A percentile compares a stretch with the other conserved stretches of the same genome.
These are phyloP conservation scores for Euphorbia pulcherrima DNA, from an alignment of 345 rosid species.

Conservation along the genomic window DNA sequence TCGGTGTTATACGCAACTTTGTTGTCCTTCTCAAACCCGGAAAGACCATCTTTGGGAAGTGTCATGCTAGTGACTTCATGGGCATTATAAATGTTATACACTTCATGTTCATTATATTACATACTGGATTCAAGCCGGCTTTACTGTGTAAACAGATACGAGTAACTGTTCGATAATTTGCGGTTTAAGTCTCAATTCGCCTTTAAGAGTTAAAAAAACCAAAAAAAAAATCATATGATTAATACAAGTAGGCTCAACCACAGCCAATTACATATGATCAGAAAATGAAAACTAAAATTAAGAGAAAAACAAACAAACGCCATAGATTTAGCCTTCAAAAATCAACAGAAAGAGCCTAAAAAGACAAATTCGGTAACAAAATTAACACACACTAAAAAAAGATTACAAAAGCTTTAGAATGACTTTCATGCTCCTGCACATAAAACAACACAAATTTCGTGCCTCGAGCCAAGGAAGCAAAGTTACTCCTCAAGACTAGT, in stretches of 20 bases:
- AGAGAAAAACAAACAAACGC: neutral
- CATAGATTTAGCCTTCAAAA: slow-evolving; percentile 9
- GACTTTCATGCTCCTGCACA: slow-evolving; percentile 15
- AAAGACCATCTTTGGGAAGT: neutral
- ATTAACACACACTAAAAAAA: slow-evolving; percentile 17
- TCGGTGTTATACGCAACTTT: neutral
- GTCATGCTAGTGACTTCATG: neutral
- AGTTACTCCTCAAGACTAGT: slow-evolving; percentile 14
- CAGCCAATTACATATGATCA: neutral
- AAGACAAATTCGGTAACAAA: slow-evolving; percentile 12
- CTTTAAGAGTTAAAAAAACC: too few relatives aligned
- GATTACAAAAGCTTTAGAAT: slow-evolving; percentile 19
- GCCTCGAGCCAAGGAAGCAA: slow-evolving; percentile 11
- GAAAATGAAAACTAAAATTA: neutral
- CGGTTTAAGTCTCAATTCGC: too few relatives aligned
- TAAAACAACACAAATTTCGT: slow-evolving; percentile 17
- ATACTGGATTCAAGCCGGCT: too few relatives aligned
- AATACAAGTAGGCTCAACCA: too few relatives aligned
- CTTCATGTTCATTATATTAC: too few relatives aligned
- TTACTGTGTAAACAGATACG: too few relatives aligned
- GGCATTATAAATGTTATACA: too few relatives aligned
- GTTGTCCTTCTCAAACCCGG: neutral
- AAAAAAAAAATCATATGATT: too few relatives aligned
- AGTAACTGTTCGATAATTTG: too few relatives aligned
- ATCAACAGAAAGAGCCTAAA: slow-evolving; percentile 13